Evolutionary conservation across 225 moss, liverwort and hornwort genomes (phyloP).

Genomic region (Pseudoscleropodium purum): DNA sequence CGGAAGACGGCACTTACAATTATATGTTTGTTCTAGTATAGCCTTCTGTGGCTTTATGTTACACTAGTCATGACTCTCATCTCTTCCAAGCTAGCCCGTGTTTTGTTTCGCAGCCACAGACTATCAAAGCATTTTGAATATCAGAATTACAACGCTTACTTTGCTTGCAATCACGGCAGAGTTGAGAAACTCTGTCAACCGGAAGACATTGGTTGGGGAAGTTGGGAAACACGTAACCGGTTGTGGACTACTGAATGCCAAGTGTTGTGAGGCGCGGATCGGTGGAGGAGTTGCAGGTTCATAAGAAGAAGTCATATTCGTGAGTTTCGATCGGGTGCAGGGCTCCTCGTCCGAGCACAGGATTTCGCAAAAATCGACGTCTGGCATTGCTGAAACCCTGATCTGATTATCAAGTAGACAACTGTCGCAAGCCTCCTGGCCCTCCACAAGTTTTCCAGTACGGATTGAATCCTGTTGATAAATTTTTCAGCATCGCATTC

Average conservation of each 20-base stretch:
- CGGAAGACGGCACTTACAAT: constrained; percentile 6
- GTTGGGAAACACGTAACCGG: not conserved
- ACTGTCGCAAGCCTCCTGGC: not conserved
- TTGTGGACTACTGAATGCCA: not conserved
- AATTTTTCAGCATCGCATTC: not conserved
- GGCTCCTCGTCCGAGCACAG: not conserved
- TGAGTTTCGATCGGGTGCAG: not conserved
- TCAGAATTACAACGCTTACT: not conserved
- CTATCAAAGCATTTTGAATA: not conserved
- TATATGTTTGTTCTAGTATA: not conserved
- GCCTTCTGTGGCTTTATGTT: not conserved
- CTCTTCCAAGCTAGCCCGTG: not conserved
- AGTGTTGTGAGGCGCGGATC: not conserved
- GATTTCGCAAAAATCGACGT: not conserved
- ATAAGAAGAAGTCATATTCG: not conserved
- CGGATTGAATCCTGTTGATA: not conserved
- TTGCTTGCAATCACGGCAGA: not conserved
- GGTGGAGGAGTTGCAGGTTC: not conserved
- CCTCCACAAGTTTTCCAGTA: not conserved
- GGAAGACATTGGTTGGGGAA: not conserved
- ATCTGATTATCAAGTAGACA: too few relatives aligned
- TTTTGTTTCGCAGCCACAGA: not conserved
- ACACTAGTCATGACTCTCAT: not conserved
- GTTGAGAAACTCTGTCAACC: not conserved
- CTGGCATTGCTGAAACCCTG: not conserved